Base-by-base conservation (phyloP, 805 yeast species). In the Hanseniaspora jakobsenii region DNA sequence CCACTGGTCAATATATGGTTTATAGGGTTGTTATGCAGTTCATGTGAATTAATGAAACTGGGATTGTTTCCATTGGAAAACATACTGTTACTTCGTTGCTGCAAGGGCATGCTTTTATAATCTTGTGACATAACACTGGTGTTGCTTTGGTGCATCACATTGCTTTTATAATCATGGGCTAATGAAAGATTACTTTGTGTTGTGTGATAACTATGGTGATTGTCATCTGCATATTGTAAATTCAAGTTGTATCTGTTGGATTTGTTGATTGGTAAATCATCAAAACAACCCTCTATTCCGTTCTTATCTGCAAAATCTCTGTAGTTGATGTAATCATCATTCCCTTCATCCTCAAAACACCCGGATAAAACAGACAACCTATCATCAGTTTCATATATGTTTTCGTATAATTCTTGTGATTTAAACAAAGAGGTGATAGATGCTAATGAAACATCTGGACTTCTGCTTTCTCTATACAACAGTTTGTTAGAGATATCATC, bases 191-290 rank as follows among this genome's bases (percentile, higher is more conserved):
- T n/a, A n/a, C n/a, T n/a, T 16, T 34, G 29, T 4, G 45, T n/a
- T n/a, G n/a, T n/a, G n/a, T n/a, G n/a, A n/a, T n/a, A n/a, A n/a
- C n/a, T n/a, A 38, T 21, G 34, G 28, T 24, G 27, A 5, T 24
- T 21, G 17, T 35, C 35, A 10, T 35, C 22, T 14, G n/a, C 30
- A 9, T 18, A 13, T 13, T n/a, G 16, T 3, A 42, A 24, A 29
- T 42, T 42, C 30, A 31, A 35, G 16, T 6, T 35, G n/a, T 35
- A 35, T 18, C 27, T 30, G 14, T 21, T 42, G 16, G 34, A 35
- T 12, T 35, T 42, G 14, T 42, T 42, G 13, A 42, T n/a, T 7
- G 46, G 46, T 23, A 42, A 32, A 12, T 37, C 28, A 29, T 17
- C 18, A 23, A 35, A 34, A 14, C 28, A 22, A 6, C 24, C 24